phyloP scores from a whole-genome alignment of 208 protist species.

The Trypanosomatidae sp. region DNA sequence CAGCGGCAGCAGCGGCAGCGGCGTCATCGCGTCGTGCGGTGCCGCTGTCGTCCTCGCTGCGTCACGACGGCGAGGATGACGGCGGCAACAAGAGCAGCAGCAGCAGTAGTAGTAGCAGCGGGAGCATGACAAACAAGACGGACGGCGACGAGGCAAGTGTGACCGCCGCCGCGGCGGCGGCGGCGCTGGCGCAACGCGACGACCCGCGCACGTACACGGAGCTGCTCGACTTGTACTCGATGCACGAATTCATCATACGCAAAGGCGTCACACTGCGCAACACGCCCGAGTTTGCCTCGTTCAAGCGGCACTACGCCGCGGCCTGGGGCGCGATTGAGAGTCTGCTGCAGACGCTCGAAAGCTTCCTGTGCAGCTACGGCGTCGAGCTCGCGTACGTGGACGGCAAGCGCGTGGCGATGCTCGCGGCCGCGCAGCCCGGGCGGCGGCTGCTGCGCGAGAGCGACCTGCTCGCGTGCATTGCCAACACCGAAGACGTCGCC shows the following conservation, averaged over 20 bases:
- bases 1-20: slow-evolving; percentile 1
- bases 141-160: not conserved
- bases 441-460: slow-evolving; percentile 15
- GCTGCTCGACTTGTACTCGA: slow-evolving; percentile 88
- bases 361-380: slow-evolving; percentile 61
- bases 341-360: slow-evolving; percentile 61
- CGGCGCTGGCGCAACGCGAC: slow-evolving; percentile 12
- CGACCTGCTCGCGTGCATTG: slow-evolving; percentile 69
- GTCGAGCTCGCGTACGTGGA: slow-evolving; percentile 86
- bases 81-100: not conserved
- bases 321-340: slow-evolving; percentile 79
- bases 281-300: slow-evolving; percentile 88
- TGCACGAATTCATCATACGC: slow-evolving; percentile 91
- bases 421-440: slow-evolving; percentile 54
- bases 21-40: not conserved
- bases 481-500: slow-evolving; percentile 69
- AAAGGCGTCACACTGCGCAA: slow-evolving; percentile 76
- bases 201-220: slow-evolving; percentile 84
- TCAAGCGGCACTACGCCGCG: slow-evolving; percentile 64
- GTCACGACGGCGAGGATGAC: not conserved
- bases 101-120: not conserved
- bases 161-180: not conserved
- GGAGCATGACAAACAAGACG: not conserved
- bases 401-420: slow-evolving; percentile 66
- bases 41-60: not conserved